Conservation (phyloP, 768 basidiomycete genomes). For the Calocera viscosa region DNA sequence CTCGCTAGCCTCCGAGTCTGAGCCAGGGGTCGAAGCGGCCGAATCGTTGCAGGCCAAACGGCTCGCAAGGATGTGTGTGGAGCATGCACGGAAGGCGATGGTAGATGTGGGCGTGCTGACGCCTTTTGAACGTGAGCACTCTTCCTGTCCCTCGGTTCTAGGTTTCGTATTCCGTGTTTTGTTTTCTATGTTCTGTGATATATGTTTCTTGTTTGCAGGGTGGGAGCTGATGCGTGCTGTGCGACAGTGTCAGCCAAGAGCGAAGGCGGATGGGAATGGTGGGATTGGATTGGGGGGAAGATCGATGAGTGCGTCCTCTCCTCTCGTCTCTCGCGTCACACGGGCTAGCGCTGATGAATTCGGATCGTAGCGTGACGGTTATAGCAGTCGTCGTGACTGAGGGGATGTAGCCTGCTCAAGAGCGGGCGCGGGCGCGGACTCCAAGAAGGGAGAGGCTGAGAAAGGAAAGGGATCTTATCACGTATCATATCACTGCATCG, state of each 20-base stretch:
- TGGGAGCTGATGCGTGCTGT: neutral
- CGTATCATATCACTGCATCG: neutral
- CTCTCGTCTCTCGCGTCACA: neutral
- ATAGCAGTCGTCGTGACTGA: constrained; percentile 14
- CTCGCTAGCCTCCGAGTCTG: neutral
- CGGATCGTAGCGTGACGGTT: constrained; percentile 11
- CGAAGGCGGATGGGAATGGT: constrained; percentile 10
- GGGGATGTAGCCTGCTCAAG: constrained; percentile 6
- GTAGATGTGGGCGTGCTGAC: neutral
- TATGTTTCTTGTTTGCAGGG: neutral
- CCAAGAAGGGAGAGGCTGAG: neutral
- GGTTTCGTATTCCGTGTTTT: too few species aligned
- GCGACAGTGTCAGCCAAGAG: neutral
- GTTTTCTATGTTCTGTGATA: too few species aligned
- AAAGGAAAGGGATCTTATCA: neutral
- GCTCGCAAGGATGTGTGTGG: neutral
- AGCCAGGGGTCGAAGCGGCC: neutral
- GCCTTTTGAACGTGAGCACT: constrained; percentile 3
- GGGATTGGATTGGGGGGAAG: constrained; percentile 11
- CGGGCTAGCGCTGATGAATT: neutral
- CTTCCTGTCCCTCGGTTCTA: too few species aligned
- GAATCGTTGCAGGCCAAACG: neutral
- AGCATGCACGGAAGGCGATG: neutral
- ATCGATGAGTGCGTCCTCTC: constrained; percentile 13
- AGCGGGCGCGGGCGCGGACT: neutral